These are phyloP conservation scores for Ilex paraguariensis DNA, from an alignment of 305 asterid genomes.

Conservation along the genomic window DNA sequence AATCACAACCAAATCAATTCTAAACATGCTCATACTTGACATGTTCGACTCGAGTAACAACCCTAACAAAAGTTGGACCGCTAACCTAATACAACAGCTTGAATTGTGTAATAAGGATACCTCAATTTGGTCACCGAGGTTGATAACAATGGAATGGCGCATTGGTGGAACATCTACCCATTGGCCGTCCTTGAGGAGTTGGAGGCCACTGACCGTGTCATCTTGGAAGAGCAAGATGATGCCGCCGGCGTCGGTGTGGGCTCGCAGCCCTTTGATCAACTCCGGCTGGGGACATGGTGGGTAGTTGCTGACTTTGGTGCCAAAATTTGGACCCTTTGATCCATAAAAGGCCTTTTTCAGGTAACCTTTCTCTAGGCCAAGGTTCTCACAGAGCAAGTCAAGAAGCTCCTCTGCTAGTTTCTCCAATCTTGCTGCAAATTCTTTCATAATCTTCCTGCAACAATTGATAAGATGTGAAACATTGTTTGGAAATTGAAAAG, in stretches of 20 bases:
- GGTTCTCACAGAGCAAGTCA: constrained; percentile 1
- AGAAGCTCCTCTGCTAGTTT: constrained; percentile 5
- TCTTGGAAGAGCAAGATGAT: constrained; percentile 1
- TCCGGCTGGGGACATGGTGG: constrained; percentile 1
- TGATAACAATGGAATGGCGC: constrained; percentile 2
- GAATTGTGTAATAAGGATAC: background rate
- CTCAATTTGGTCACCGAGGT: constrained; percentile 2
- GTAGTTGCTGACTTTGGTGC: constrained; percentile 1
- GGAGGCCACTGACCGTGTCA: background rate
- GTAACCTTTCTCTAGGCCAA: background rate
- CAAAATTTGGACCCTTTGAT: constrained; percentile 3
- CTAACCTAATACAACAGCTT: too few species aligned
- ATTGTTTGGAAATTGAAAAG: too few species aligned
- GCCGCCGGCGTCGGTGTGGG: constrained; percentile 2
- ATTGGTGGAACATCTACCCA: constrained; percentile 3
- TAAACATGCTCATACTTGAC: too few species aligned
- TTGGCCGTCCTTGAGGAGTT: constrained; percentile 1
- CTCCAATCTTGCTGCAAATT: background rate
- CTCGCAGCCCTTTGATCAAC: constrained; percentile 1
- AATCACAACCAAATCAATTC: too few species aligned
- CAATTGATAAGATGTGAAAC: too few species aligned
- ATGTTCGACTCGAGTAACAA: too few species aligned
- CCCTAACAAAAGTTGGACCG: too few species aligned
- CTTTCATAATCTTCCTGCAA: background rate
- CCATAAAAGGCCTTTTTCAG: background rate